Conservation (phyloP, 2,329 filamentous ascomycete genomes). For the Fusarium mundagurra region DNA sequence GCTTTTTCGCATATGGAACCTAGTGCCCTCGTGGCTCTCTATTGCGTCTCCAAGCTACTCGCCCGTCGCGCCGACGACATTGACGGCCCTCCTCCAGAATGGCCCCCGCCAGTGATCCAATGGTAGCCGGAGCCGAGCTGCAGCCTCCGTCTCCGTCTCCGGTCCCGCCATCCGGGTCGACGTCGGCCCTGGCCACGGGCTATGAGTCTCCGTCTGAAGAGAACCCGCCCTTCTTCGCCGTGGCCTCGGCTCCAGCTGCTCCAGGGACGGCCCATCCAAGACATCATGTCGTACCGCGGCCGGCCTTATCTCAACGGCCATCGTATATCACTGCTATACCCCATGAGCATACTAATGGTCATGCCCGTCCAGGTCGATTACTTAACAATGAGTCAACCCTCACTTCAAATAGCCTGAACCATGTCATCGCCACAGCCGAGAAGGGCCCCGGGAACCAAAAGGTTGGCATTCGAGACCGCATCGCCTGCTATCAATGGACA, state of each 20-base stretch:
- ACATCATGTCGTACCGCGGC: conserved; percentile 10
- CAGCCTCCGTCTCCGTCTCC: conserved; percentile 14
- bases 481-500: conserved; percentile 72
- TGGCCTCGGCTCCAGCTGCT: conserved; percentile 11
- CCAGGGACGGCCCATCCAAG: not conserved
- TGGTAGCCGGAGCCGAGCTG: conserved; percentile 38
- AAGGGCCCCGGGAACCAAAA: conserved; percentile 40
- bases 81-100: conserved; percentile 50
- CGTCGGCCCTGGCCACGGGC: conserved; percentile 28
- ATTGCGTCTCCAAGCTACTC: conserved; percentile 60
- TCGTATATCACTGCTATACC: conserved; percentile 29
- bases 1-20: conserved; percentile 61
- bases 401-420: conserved; percentile 43
- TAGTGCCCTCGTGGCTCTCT: conserved; percentile 57
- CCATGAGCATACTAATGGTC: not conserved
- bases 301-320: conserved; percentile 27
- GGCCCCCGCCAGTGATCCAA: conserved; percentile 47
- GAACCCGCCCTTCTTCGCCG: conserved; percentile 43
- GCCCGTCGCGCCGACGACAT: conserved; percentile 59
- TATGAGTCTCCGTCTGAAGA: conserved; percentile 54
- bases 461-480: conserved; percentile 59
- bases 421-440: conserved; percentile 48
- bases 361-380: conserved; percentile 10
- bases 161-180: not conserved
- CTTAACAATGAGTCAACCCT: conserved; percentile 23